phyloP scores from a whole-genome alignment of 345 rosid species.

The Litchi chinensis region DNA sequence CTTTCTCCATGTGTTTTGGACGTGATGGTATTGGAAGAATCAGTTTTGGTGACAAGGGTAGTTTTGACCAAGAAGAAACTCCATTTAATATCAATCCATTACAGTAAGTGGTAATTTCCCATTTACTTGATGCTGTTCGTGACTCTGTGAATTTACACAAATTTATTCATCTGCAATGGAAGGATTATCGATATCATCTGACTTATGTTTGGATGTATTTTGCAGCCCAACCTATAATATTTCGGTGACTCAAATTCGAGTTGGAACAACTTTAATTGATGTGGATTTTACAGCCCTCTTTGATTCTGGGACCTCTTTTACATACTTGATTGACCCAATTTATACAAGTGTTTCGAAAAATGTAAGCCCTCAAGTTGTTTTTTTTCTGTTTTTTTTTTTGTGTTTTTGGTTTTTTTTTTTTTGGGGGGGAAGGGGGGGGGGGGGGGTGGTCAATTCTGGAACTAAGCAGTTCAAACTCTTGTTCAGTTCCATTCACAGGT shows the following conservation, averaged over 20 bases:
- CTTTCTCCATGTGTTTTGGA: slow-evolving; percentile 93
- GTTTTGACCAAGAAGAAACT: slow-evolving; percentile 82
- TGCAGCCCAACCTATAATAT: slow-evolving; percentile 79
- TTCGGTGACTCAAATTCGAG: slow-evolving; percentile 60
- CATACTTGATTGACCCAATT: slow-evolving; percentile 65
- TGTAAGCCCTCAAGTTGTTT: slow-evolving; percentile 43
- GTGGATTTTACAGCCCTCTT: slow-evolving; percentile 69
- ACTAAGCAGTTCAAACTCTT: slow-evolving; percentile 14
- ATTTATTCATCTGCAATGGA: neutral
- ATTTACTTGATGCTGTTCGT: slow-evolving; percentile 27
- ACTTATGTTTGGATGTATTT: slow-evolving; percentile 18
- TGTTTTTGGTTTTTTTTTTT: too few relatives aligned
- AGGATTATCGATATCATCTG: slow-evolving; percentile 13
- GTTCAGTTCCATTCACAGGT: slow-evolving; percentile 80
- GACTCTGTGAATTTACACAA: slow-evolving; percentile 6
- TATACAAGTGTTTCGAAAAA: slow-evolving; percentile 57
- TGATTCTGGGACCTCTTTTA: slow-evolving; percentile 88
- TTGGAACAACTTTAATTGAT: slow-evolving; percentile 57
- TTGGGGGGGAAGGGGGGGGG: too few relatives aligned
- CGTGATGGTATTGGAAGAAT: slow-evolving; percentile 82
- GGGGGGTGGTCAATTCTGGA: too few relatives aligned
- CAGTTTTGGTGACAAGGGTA: slow-evolving; percentile 87
- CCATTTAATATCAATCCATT: slow-evolving; percentile 73
- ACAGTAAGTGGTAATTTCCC: slow-evolving; percentile 71
- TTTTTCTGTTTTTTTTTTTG: neutral